Base-by-base conservation (phyloP, 768 basidiomycete species). In the Mycena kentingensis region DNA sequence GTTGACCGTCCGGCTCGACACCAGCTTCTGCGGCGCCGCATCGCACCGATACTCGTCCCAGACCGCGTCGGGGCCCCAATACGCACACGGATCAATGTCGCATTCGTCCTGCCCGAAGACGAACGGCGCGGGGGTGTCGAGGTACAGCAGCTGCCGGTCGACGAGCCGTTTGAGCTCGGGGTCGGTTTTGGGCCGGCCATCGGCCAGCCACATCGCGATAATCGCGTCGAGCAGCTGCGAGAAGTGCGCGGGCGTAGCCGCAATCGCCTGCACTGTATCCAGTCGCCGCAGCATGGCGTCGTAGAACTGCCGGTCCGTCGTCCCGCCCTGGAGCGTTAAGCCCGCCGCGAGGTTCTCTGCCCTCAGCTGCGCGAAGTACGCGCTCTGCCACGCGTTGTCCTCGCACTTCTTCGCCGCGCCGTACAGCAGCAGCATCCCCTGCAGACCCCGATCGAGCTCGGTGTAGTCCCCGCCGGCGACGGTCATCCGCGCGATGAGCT, bases 21-120 rank as follows among this genome's bases (percentile, higher is more conserved):
- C 25, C 22, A 7, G 6, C 7, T 22, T 51, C 4, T 45, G 46
- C 13, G n/a, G 19, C 3, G 37, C 49, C 25, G 26, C n/a, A 6
- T n/a, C 19, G 25, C 31, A 7, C 5, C 41, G 37, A 26, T 58
- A 58, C 11, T 37, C 38, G 13, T 49, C 51, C 47, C 51, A 50
- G 18, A 41, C 44, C 13, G 49, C 46, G 25, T 54, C 39, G 15
- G 48, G 52, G 11, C 57, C 57, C 57, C 57, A 58, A 35, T 26
- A 32, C 36, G 45, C n/a, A 16, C 29, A 13, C n/a, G 15, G 32
- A 7, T 51, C 47, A 18, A 53, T 5, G 1, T 27, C 27, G 26
- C 8, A 3, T 16, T 26, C 13, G 2, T 0, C 5, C 4, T 41
- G 37, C 48, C 52, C 57, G 18, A 43, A 46, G 2, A 12, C 21